These are phyloP conservation scores for Ciborinia camelliae DNA, from an alignment of 2,329 filamentous ascomycete species.

Conservation along the genomic window DNA sequence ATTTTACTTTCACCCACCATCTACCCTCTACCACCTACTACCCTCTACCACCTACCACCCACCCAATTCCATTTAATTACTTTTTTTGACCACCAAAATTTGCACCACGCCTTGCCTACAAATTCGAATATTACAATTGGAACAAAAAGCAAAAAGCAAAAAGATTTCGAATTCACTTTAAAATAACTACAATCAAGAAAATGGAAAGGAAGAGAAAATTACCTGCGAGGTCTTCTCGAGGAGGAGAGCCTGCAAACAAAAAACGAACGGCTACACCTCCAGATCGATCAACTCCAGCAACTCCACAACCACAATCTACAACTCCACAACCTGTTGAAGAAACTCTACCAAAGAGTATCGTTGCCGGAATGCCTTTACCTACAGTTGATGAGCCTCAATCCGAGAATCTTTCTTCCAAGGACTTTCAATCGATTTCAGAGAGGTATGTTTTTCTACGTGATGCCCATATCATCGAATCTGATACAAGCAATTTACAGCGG, in stretches of 20 bases:
- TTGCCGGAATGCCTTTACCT: slow-evolving; percentile 65
- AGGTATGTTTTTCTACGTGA: slow-evolving; percentile 48
- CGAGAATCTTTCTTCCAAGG: slow-evolving; percentile 56
- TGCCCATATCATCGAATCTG: slow-evolving; percentile 8
- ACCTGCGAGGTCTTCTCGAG: slow-evolving; percentile 57
- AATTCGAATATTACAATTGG: not conserved
- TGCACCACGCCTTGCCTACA: not conserved
- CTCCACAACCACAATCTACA: slow-evolving; percentile 35
- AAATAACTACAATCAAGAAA: slow-evolving; percentile 18
- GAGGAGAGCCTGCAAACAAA: slow-evolving; percentile 56
- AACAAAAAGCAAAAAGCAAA: no score
- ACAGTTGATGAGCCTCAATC: slow-evolving; percentile 66
- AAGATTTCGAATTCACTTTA: no score
- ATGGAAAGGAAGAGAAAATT: slow-evolving; percentile 68
- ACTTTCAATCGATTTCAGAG: slow-evolving; percentile 72
- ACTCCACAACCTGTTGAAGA: slow-evolving; percentile 33
- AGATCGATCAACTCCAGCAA: slow-evolving; percentile 44
- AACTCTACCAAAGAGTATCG: slow-evolving; percentile 59
- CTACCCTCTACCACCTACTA: not conserved
- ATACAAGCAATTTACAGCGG: slow-evolving; percentile 49
- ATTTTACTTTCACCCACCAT: no score
- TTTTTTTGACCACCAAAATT: not conserved
- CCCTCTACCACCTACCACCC: no score
- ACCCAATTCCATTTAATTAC: not conserved
- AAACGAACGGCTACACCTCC: slow-evolving; percentile 56